Percentiles rank a stretch among this genome's conserved stretches.
Conservation (phyloP, 1,284 basidiomycete species). For the Trichosporon sp. region DNA sequence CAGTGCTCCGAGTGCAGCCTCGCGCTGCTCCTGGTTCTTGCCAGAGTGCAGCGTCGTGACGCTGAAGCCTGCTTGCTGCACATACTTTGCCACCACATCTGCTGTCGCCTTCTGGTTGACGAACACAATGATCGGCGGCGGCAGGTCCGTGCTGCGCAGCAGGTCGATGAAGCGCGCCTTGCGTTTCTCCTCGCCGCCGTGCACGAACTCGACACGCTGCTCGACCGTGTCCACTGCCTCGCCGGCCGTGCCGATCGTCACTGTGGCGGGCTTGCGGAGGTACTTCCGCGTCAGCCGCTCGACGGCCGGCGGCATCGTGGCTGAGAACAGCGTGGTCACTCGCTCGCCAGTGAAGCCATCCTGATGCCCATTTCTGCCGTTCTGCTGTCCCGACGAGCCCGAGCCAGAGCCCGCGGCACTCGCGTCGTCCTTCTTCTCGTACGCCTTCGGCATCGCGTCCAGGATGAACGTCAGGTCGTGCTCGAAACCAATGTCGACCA, state of each 20-base stretch:
- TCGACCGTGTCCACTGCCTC: slow-evolving; percentile 97
- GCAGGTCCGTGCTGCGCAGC: slow-evolving; percentile 72
- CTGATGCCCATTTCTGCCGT: too few relatives aligned
- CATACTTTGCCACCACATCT: slow-evolving; percentile 88
- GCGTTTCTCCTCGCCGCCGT: slow-evolving; percentile 82
- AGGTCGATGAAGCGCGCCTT: slow-evolving; percentile 75
- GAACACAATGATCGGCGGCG: slow-evolving; percentile 94
- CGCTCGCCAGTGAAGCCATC: slow-evolving; percentile 58
- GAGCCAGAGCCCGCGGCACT: too few relatives aligned
- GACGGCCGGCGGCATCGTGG: slow-evolving; percentile 96
- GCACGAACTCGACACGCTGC: slow-evolving; percentile 89
- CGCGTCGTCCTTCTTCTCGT: slow-evolving; percentile 63
- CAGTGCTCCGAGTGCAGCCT: slow-evolving; percentile 79
- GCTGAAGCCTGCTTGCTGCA: slow-evolving; percentile 74
- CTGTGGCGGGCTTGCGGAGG: slow-evolving; percentile 82
- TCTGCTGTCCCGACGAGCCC: slow-evolving; percentile 53
- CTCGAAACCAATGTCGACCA: slow-evolving; percentile 98
- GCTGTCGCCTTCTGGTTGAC: slow-evolving; percentile 99
- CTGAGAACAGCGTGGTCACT: slow-evolving; percentile 90
- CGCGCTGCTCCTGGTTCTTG: slow-evolving; percentile 94
- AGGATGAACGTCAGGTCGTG: slow-evolving; percentile 89
- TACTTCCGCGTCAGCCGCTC: slow-evolving; percentile 92
- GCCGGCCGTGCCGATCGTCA: slow-evolving; percentile 96
- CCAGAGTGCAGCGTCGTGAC: slow-evolving; percentile 90
- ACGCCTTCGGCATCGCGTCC: slow-evolving; percentile 79